phyloP scores from a whole-genome alignment of 2,329 filamentous ascomycete species.

The Simplicillium aogashimaense region DNA sequence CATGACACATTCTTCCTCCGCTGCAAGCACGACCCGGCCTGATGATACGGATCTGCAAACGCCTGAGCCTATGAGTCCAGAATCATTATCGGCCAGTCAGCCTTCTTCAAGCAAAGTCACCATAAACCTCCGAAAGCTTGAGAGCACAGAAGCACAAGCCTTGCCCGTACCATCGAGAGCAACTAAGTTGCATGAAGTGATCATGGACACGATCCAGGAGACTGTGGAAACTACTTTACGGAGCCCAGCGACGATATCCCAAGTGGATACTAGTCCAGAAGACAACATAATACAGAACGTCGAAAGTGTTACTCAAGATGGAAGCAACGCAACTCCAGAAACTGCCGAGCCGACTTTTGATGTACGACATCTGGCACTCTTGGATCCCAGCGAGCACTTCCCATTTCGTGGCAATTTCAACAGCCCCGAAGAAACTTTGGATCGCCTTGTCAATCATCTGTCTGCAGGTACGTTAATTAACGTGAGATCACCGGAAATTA shows the following conservation, averaged over 20 bases:
- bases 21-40: not conserved
- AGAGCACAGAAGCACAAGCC: slow-evolving; percentile 19
- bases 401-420: slow-evolving; percentile 30
- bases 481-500: too few relatives aligned
- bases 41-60: not conserved
- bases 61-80: slow-evolving; percentile 11
- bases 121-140: slow-evolving; percentile 44
- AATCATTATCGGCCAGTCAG: slow-evolving; percentile 7
- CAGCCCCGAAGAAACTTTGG: slow-evolving; percentile 19
- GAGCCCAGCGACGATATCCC: too few relatives aligned
- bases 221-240: too few relatives aligned
- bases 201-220: too few relatives aligned
- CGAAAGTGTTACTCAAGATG: too few relatives aligned
- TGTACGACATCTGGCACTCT: not conserved
- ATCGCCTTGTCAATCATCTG: slow-evolving; percentile 26
- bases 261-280: too few relatives aligned
- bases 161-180: slow-evolving; percentile 13
- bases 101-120: slow-evolving; percentile 49
- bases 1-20: not conserved
- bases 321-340: too few relatives aligned
- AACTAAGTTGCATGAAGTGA: too few relatives aligned
- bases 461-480: slow-evolving; percentile 14
- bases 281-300: too few relatives aligned
- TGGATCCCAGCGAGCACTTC: slow-evolving; percentile 35
- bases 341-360: too few relatives aligned